Percentiles rank a stretch among this genome's conserved stretches.
Conservation (phyloP, 352 stramenopile genomes). For the Phytophthora kernoviae region DNA sequence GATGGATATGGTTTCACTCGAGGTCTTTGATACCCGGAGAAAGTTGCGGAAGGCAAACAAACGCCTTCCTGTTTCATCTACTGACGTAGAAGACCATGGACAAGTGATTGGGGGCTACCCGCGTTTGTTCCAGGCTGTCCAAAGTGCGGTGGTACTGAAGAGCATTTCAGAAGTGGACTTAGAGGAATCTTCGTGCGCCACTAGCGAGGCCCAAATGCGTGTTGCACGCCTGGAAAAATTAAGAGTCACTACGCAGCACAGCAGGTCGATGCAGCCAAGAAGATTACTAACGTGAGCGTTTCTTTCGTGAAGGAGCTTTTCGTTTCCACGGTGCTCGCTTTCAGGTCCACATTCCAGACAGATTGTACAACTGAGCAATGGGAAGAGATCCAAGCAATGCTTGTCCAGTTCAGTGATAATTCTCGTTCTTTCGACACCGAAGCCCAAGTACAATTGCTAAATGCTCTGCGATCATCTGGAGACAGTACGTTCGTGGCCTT, state of each 20-base stretch:
- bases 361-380: slow-evolving; percentile 22
- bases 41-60: slow-evolving; percentile 55
- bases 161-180: slow-evolving; percentile 64
- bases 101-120: slow-evolving; percentile 52
- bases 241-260: slow-evolving; percentile 48
- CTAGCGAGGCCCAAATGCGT: slow-evolving; percentile 59
- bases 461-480: slow-evolving; percentile 38
- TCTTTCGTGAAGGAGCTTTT: slow-evolving; percentile 53
- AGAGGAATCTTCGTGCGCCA: slow-evolving; percentile 58
- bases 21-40: slow-evolving; percentile 75
- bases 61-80: slow-evolving; percentile 9
- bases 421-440: slow-evolving; percentile 21
- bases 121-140: slow-evolving; percentile 61
- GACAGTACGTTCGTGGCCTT: slow-evolving; percentile 38
- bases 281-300: slow-evolving; percentile 24
- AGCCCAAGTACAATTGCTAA: slow-evolving; percentile 29
- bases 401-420: slow-evolving; percentile 26
- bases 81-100: slow-evolving; percentile 51
- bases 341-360: slow-evolving; percentile 45
- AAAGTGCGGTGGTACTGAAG: slow-evolving; percentile 62
- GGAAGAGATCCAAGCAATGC: slow-evolving; percentile 26
- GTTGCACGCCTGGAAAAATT: slow-evolving; percentile 51
- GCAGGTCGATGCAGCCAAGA: slow-evolving; percentile 18
- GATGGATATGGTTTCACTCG: slow-evolving; percentile 70
- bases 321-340: slow-evolving; percentile 58